Evolutionary conservation across 2,329 filamentous ascomycete species (phyloP).

Genomic region (Fusarium abutilonis): DNA sequence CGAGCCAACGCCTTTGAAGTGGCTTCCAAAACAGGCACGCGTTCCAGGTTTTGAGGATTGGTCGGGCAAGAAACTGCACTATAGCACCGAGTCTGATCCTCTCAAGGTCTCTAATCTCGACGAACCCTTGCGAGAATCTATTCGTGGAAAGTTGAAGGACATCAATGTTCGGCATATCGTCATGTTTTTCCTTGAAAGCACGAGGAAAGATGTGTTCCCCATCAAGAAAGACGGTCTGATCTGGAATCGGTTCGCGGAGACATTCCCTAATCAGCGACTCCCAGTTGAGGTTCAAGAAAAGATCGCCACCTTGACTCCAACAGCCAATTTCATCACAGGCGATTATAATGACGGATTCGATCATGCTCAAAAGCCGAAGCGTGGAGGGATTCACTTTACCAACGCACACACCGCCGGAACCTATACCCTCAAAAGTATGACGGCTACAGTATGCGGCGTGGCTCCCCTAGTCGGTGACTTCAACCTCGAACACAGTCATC

Average conservation of each 20-base stretch:
- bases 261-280: slow-evolving; percentile 47
- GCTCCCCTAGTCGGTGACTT: slow-evolving; percentile 55
- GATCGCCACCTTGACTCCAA: slow-evolving; percentile 46
- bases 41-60: slow-evolving; percentile 44
- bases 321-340: slow-evolving; percentile 50
- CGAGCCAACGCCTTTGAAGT: slow-evolving; percentile 33
- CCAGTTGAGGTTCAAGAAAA: slow-evolving; percentile 47
- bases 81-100: slow-evolving; percentile 52
- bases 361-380: slow-evolving; percentile 32
- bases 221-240: slow-evolving; percentile 54
- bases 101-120: slow-evolving; percentile 54
- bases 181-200: slow-evolving; percentile 58
- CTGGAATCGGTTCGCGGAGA: slow-evolving; percentile 49
- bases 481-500: slow-evolving; percentile 54
- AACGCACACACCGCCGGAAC: slow-evolving; percentile 55
- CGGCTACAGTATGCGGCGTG: slow-evolving; percentile 55
- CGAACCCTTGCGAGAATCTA: slow-evolving; percentile 44
- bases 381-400: slow-evolving; percentile 55
- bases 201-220: slow-evolving; percentile 57
- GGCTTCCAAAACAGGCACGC: slow-evolving; percentile 37
- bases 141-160: slow-evolving; percentile 42
- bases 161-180: slow-evolving; percentile 56
- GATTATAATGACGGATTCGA: slow-evolving; percentile 51
- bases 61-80: slow-evolving; percentile 44
- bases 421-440: slow-evolving; percentile 57